phyloP scores from a whole-genome alignment of 805 yeast genomes.

The Metschnikowia arizonensis region DNA sequence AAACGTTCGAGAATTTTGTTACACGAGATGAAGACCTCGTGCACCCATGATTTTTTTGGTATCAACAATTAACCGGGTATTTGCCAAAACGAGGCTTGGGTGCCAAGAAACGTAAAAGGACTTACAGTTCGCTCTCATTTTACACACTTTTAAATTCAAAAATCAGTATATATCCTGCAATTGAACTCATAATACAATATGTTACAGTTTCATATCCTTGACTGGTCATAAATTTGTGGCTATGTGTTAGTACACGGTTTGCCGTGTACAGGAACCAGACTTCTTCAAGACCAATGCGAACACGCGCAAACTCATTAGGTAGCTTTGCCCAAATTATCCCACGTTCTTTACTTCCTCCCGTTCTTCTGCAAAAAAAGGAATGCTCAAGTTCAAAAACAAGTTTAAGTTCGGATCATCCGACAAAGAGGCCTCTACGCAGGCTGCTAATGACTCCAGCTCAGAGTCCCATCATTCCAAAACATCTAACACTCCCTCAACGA shows the following conservation, averaged over 20 bases:
- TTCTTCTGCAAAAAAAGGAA: slow-evolving; percentile 3
- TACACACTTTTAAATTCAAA: too few species aligned
- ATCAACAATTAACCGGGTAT: too few species aligned
- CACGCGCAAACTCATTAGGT: not conserved
- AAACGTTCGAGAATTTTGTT: too few species aligned
- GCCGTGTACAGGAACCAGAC: not conserved
- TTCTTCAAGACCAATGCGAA: slow-evolving; percentile 1
- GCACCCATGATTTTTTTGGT: too few species aligned
- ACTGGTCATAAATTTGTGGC: not conserved
- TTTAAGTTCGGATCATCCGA: slow-evolving; percentile 25
- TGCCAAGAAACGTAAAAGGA: too few species aligned
- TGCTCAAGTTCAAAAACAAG: slow-evolving; percentile 32
- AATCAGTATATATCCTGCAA: too few species aligned
- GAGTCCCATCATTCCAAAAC: not conserved
- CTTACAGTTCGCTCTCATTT: too few species aligned
- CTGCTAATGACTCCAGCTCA: not conserved
- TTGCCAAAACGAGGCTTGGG: too few species aligned
- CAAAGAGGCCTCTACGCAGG: slow-evolving; percentile 11
- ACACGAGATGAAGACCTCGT: too few species aligned
- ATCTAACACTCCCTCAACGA: not conserved
- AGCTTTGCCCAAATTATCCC: not conserved
- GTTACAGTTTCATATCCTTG: not conserved
- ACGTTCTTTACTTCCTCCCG: not conserved
- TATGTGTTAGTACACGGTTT: too few species aligned
- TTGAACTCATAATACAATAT: not conserved